phyloP scores from a whole-genome alignment of 257 asterid species.

The Solanum pinnatisectum region DNA sequence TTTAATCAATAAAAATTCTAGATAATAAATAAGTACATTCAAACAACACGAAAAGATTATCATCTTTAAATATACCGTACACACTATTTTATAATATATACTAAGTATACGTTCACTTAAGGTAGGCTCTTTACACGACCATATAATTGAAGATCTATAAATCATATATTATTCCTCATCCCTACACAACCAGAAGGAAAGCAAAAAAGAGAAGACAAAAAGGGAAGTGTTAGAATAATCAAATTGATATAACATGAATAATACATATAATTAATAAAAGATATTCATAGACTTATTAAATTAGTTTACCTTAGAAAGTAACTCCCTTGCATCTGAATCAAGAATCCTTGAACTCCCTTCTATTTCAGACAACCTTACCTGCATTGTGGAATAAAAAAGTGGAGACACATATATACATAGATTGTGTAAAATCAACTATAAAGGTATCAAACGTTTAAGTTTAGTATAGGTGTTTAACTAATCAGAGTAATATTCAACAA shows the following conservation, averaged over 20 bases:
- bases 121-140: not conserved
- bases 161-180: not conserved
- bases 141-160: not conserved
- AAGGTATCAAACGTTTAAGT: not conserved
- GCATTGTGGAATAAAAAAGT: not conserved
- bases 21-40: not conserved
- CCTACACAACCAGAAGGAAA: not conserved
- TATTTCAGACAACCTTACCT: not conserved
- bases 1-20: not conserved
- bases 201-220: not conserved
- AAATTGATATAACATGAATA: not conserved
- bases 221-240: not conserved
- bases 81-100: not conserved
- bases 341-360: not conserved
- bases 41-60: not conserved
- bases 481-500: no score
- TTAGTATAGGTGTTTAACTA: not conserved
- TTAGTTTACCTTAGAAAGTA: not conserved
- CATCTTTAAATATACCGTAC: not conserved
- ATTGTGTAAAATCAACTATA: not conserved
- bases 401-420: not conserved
- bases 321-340: not conserved
- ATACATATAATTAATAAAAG: not conserved
- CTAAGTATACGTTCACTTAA: not conserved
- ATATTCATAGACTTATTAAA: not conserved